Conservation (phyloP, 2,329 filamentous ascomycete genomes). For the Septoria petroselini region DNA sequence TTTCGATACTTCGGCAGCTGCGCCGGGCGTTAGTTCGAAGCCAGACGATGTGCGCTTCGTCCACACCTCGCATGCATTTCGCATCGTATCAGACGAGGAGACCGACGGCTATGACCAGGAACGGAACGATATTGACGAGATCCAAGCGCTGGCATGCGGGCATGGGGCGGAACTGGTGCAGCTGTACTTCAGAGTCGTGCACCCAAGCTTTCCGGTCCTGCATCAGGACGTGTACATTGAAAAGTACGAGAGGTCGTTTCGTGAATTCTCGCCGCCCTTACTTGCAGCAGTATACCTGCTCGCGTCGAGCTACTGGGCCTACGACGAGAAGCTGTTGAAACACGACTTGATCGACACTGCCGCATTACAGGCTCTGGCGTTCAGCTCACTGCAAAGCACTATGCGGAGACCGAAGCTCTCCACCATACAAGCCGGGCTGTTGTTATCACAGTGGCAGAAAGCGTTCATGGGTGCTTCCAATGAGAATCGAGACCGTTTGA, state of each 20-base stretch:
- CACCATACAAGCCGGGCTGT: slow-evolving; percentile 41
- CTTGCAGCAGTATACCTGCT: slow-evolving; percentile 61
- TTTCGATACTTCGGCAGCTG: slow-evolving; percentile 1
- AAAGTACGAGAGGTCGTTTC: slow-evolving; percentile 57
- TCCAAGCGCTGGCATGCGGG: slow-evolving; percentile 68
- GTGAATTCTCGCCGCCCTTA: slow-evolving; percentile 58
- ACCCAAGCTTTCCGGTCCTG: slow-evolving; percentile 58
- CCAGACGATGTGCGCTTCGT: slow-evolving; percentile 59
- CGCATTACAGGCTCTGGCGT: slow-evolving; percentile 37
- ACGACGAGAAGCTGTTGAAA: slow-evolving; percentile 53
- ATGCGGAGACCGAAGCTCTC: slow-evolving; percentile 42
- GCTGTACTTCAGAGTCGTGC: slow-evolving; percentile 67
- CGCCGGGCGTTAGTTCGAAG: not conserved
- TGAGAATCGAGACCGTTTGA: slow-evolving; percentile 31
- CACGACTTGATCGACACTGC: slow-evolving; percentile 44
- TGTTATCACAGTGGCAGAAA: slow-evolving; percentile 39
- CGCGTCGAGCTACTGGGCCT: slow-evolving; percentile 61
- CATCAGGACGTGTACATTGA: slow-evolving; percentile 62
- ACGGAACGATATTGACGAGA: slow-evolving; percentile 59
- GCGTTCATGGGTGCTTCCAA: slow-evolving; percentile 30
- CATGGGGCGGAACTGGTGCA: slow-evolving; percentile 68
- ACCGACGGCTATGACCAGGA: slow-evolving; percentile 29
- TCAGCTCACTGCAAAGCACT: slow-evolving; percentile 40
- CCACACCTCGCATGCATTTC: slow-evolving; percentile 70
- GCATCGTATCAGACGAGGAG: slow-evolving; percentile 60